These are phyloP conservation scores for Penicillium verhagenii DNA, from an alignment of 495 filamentous ascomycete genomes.

Conservation along the genomic window DNA sequence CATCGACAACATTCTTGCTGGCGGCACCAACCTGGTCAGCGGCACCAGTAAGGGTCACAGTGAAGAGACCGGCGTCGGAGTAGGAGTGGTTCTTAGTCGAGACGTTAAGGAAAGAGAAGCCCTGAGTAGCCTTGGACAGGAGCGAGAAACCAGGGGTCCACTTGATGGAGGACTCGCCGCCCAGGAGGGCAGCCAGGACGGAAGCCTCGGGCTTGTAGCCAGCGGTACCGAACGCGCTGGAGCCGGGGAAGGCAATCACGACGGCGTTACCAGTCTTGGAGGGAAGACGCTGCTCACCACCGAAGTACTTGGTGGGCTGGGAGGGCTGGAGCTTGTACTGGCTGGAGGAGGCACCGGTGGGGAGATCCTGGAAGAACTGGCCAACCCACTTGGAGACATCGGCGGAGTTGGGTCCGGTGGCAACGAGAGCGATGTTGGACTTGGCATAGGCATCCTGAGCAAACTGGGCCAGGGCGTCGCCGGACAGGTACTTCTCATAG, in stretches of 20 bases:
- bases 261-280: slow-evolving; percentile 70
- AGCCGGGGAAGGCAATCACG: slow-evolving; percentile 90
- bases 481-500: slow-evolving; percentile 73
- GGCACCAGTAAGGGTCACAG: slow-evolving; percentile 72
- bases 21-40: slow-evolving; percentile 67
- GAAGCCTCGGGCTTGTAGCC: slow-evolving; percentile 84
- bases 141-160: slow-evolving; percentile 93
- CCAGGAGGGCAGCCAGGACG: slow-evolving; percentile 86
- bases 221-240: slow-evolving; percentile 65
- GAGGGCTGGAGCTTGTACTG: slow-evolving; percentile 41
- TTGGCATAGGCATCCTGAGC: slow-evolving; percentile 78
- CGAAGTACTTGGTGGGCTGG: slow-evolving; percentile 76
- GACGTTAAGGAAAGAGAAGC: slow-evolving; percentile 62
- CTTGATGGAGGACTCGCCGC: slow-evolving; percentile 88
- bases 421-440: slow-evolving; percentile 85
- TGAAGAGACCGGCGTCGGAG: slow-evolving; percentile 90
- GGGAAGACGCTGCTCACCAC: slow-evolving; percentile 88
- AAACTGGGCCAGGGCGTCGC: slow-evolving; percentile 66
- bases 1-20: slow-evolving; percentile 63
- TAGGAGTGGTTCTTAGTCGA: slow-evolving; percentile 76
- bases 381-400: slow-evolving; percentile 88
- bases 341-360: slow-evolving; percentile 35
- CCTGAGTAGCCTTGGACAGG: slow-evolving; percentile 71
- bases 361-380: slow-evolving; percentile 72
- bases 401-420: slow-evolving; percentile 75